Percentiles rank a stretch among this genome's conserved stretches.
phyloP scores from a whole-genome alignment of 139 green algal species.

The Ulvella scutata region DNA sequence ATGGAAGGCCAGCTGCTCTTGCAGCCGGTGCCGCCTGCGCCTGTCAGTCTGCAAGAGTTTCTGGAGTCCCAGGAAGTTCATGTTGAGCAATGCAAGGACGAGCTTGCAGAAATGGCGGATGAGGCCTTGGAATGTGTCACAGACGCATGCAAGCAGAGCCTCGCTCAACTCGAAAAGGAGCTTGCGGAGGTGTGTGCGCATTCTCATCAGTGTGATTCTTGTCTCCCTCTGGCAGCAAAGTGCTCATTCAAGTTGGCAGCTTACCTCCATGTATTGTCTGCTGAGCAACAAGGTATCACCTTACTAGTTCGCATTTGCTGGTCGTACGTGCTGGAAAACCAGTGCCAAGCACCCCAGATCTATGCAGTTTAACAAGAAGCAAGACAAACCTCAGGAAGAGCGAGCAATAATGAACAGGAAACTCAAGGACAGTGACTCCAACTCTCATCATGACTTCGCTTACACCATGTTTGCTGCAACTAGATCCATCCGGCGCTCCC shows the following conservation, averaged over 20 bases:
- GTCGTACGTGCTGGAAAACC: too few relatives aligned
- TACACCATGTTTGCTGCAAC: constrained; percentile 57
- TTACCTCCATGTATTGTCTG: background rate
- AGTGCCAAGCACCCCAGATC: too few relatives aligned
- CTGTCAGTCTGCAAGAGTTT: constrained; percentile 21
- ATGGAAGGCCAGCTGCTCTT: constrained; percentile 11
- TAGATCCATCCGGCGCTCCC: constrained; percentile 47
- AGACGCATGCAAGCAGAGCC: background rate
- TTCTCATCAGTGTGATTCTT: too few relatives aligned
- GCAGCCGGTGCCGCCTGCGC: background rate
- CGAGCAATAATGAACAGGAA: background rate
- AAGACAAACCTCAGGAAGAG: background rate
- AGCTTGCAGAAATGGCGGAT: background rate
- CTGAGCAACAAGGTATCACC: background rate
- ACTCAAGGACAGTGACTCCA: background rate
- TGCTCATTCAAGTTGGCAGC: too few relatives aligned
- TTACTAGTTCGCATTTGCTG: background rate
- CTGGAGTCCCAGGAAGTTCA: constrained; percentile 32
- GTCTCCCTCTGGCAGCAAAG: too few relatives aligned
- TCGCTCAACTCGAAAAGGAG: background rate
- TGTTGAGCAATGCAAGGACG: constrained; percentile 18
- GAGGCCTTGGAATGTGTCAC: background rate
- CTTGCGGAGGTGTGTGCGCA: background rate
- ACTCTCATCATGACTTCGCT: constrained; percentile 27
- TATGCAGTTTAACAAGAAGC: background rate